Conservation (phyloP, 179 eudicot species). For the Spergularia azorica region DNA sequence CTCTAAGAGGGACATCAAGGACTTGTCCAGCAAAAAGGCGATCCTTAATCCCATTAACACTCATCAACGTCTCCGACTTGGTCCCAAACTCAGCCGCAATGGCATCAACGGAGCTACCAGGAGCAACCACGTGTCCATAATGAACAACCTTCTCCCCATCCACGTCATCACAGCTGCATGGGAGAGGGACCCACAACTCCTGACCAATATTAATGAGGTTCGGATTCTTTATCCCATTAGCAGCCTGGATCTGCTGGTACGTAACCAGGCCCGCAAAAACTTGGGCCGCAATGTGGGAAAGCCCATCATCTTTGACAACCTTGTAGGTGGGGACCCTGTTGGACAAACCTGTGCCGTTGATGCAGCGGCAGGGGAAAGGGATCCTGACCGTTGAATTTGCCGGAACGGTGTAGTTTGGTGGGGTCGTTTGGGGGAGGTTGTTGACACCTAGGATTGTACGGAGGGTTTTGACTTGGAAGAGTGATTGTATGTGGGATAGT, state of each 20-base stretch:
- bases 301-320: conserved; percentile 48
- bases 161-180: conserved; percentile 93
- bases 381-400: conserved; percentile 44
- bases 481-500: conserved; percentile 37
- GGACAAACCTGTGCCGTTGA: conserved; percentile 54
- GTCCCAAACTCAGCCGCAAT: conserved; percentile 58
- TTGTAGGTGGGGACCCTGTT: conserved; percentile 50
- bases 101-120: conserved; percentile 39
- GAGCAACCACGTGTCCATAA: conserved; percentile 59
- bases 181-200: conserved; percentile 74
- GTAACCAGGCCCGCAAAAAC: conserved; percentile 58
- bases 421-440: conserved; percentile 52
- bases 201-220: conserved; percentile 46
- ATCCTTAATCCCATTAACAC: conserved; percentile 51
- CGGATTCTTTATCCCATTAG: conserved; percentile 41
- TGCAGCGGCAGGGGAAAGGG: conserved; percentile 71
- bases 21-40: conserved; percentile 55
- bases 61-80: conserved; percentile 38
- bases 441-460: conserved; percentile 60
- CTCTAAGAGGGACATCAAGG: conserved; percentile 83
- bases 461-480: conserved; percentile 51
- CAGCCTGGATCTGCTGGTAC: conserved; percentile 46
- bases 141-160: conserved; percentile 63
- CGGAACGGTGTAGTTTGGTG: conserved; percentile 18
- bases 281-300: conserved; percentile 47